phyloP scores from a whole-genome alignment of 164 flowering plant genomes.

The Vitis riparia region DNA sequence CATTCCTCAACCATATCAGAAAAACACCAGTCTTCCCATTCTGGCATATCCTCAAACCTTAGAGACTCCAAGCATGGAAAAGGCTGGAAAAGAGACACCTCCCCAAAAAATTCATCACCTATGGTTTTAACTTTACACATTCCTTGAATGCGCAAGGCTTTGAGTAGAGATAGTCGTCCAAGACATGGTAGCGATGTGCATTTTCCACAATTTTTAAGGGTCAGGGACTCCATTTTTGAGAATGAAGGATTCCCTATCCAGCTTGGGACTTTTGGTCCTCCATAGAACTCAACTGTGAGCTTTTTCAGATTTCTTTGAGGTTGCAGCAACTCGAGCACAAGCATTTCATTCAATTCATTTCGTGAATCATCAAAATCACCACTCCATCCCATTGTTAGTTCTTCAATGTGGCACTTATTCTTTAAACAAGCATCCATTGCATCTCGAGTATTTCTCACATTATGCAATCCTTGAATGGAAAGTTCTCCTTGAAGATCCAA shows the following conservation, averaged over 20 bases:
- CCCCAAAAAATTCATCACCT: constrained; percentile 7
- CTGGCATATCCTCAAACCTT: background rate
- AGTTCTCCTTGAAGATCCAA: constrained; percentile 7
- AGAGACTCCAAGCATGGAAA: constrained; percentile 2
- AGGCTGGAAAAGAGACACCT: background rate
- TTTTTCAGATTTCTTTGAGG: constrained; percentile 11
- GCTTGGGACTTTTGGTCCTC: constrained; percentile 2
- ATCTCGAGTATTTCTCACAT: background rate
- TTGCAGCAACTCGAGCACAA: constrained; percentile 6
- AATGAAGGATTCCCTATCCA: constrained; percentile 10
- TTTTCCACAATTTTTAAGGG: background rate
- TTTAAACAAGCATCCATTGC: background rate
- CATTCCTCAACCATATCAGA: background rate
- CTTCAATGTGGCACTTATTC: constrained; percentile 4
- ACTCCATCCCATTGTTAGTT: constrained; percentile 1
- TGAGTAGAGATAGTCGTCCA: constrained; percentile 6
- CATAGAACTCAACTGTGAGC: constrained; percentile 2
- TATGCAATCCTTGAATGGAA: constrained; percentile 13
- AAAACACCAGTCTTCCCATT: background rate
- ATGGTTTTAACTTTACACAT: background rate
- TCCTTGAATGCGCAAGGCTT: background rate
- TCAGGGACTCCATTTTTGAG: background rate
- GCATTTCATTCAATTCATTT: background rate
- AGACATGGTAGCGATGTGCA: background rate
- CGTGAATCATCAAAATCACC: background rate